Evolutionary conservation across 208 protist genomes (phyloP).

Genomic region (Trypanosoma congolense): DNA sequence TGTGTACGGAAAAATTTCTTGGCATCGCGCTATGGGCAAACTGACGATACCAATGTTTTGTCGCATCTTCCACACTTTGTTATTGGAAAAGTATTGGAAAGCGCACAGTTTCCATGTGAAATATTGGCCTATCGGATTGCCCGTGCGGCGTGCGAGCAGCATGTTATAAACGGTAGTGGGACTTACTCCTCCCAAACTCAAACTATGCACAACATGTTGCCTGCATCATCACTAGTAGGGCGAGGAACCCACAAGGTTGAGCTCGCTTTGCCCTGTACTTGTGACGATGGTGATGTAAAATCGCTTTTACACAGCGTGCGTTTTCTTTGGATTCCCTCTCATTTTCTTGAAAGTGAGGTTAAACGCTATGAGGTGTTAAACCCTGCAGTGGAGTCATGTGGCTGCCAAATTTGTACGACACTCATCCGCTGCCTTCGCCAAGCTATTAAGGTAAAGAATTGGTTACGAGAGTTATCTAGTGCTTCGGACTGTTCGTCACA

Average conservation of each 20-base stretch:
- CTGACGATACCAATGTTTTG: neutral
- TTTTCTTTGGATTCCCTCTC: conserved; percentile 23
- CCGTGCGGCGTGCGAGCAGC: conserved; percentile 10
- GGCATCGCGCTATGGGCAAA: neutral
- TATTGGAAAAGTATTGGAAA: conserved; percentile 11
- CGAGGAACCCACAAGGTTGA: no score
- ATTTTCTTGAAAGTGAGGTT: conserved; percentile 20
- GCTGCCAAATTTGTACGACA: conserved; percentile 14
- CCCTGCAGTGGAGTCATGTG: neutral
- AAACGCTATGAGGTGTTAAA: conserved; percentile 5
- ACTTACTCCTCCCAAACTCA: neutral
- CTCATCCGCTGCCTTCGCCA: conserved; percentile 19
- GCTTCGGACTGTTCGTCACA: neutral
- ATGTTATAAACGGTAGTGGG: neutral
- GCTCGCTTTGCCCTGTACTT: conserved; percentile 4
- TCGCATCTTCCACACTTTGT: conserved; percentile 13
- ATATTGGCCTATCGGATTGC: conserved; percentile 20
- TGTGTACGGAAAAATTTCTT: neutral
- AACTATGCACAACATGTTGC: neutral
- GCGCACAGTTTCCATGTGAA: conserved; percentile 18
- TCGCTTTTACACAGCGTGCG: conserved; percentile 13
- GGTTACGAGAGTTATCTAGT: neutral
- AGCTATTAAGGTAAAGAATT: conserved; percentile 15
- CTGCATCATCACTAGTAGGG: neutral
- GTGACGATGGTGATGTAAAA: conserved; percentile 14